These are phyloP conservation scores for Colletotrichum phormii DNA, from an alignment of 2,329 filamentous ascomycete genomes.

Conservation along the genomic window DNA sequence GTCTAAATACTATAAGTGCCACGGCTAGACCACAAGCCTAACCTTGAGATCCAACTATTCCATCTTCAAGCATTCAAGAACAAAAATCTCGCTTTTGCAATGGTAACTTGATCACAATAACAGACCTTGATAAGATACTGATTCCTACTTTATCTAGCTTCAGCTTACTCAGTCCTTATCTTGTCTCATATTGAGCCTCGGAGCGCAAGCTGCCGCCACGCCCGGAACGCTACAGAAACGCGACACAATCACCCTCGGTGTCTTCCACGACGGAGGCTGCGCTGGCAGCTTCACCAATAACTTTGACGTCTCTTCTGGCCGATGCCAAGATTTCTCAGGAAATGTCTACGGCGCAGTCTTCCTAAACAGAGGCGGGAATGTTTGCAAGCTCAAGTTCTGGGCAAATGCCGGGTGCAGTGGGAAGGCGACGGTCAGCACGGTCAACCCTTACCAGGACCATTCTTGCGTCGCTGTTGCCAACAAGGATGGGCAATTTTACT, in stretches of 20 bases:
- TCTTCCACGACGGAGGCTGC: background rate
- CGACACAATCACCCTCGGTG: background rate
- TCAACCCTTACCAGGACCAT: background rate
- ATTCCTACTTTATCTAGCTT: background rate
- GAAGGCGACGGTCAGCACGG: background rate
- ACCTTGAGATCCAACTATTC: too few relatives aligned
- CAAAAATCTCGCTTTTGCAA: background rate
- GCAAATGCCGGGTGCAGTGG: background rate
- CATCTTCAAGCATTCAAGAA: background rate
- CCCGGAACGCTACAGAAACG: background rate
- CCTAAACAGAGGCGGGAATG: background rate
- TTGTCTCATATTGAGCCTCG: background rate
- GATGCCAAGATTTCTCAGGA: background rate
- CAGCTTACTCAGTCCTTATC: background rate
- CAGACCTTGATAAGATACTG: background rate
- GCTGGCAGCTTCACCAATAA: background rate
- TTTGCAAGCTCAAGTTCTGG: background rate
- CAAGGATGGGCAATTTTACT: background rate
- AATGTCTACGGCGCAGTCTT: background rate
- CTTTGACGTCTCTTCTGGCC: background rate
- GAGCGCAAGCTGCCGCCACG: background rate
- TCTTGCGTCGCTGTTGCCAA: background rate
- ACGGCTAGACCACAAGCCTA: too few relatives aligned
- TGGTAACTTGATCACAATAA: background rate
- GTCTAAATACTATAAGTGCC: too few relatives aligned